Conservation (phyloP, 139 green algal genomes). For the Ettlia oleoabundans region DNA sequence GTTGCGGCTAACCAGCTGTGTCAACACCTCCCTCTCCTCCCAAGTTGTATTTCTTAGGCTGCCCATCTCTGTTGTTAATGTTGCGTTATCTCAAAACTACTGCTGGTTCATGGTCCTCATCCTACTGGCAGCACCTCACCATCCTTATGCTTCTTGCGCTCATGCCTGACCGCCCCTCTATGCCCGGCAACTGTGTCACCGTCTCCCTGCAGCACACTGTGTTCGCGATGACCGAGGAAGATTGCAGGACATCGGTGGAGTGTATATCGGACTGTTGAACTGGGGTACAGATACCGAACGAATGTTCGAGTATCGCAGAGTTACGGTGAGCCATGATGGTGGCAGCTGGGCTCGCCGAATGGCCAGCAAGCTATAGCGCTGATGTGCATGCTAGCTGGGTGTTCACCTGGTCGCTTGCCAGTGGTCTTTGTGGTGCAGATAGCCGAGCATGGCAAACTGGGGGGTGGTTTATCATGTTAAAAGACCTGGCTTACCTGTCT, state of each 20-base stretch:
- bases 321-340: background rate
- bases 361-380: background rate
- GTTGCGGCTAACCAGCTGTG: too few relatives aligned
- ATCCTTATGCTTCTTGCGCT: too few relatives aligned
- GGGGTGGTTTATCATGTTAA: background rate
- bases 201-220: constrained; percentile 10
- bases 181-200: too few relatives aligned
- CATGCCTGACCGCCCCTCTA: too few relatives aligned
- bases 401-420: background rate
- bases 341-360: background rate
- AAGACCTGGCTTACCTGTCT: background rate
- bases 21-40: too few relatives aligned
- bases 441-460: background rate
- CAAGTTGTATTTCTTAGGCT: too few relatives aligned
- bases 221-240: background rate
- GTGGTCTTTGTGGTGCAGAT: background rate
- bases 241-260: background rate
- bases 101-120: too few relatives aligned
- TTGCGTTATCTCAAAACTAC: too few relatives aligned
- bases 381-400: too few relatives aligned
- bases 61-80: too few relatives aligned
- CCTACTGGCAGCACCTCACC: too few relatives aligned
- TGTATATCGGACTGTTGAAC: background rate
- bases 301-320: background rate
- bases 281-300: background rate